These are phyloP conservation scores for Hygrocybe coccinea DNA, from an alignment of 768 basidiomycete genomes.

Conservation along the genomic window DNA sequence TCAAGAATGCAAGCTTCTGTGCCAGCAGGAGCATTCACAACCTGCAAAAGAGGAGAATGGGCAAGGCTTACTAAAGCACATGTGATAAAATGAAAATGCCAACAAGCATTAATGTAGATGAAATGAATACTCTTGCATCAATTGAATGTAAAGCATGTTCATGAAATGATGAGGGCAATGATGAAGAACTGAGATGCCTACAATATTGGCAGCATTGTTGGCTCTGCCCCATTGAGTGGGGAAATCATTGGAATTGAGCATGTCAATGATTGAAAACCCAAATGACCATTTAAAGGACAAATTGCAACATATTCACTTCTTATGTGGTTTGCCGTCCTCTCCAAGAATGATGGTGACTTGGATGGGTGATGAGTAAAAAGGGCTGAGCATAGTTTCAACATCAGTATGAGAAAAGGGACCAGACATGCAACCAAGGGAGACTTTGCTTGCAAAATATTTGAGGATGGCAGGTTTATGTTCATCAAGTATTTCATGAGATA, in stretches of 20 bases:
- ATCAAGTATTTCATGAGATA: conserved; percentile 24
- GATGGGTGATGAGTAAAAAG: conserved; percentile 21
- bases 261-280: conserved; percentile 17
- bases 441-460: conserved; percentile 14
- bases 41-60: too few relatives aligned
- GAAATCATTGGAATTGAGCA: conserved; percentile 20
- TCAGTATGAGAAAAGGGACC: conserved; percentile 20
- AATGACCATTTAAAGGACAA: conserved; percentile 16
- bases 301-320: conserved; percentile 19
- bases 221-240: conserved; percentile 22
- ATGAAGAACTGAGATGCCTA: conserved; percentile 8
- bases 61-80: too few relatives aligned
- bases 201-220: conserved; percentile 11
- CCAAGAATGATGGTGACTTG: neutral
- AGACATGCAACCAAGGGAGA: conserved; percentile 8
- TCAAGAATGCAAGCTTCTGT: too few relatives aligned
- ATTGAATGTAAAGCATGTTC: too few relatives aligned
- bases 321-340: conserved; percentile 13
- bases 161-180: neutral
- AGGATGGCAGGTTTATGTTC: conserved; percentile 5
- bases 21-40: too few relatives aligned
- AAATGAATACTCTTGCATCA: too few relatives aligned
- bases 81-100: too few relatives aligned
- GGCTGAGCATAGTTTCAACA: conserved; percentile 20
- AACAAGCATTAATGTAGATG: too few relatives aligned